Evolutionary conservation across 768 basidiomycete species (phyloP), one percentile per base, ranked within the genome.

Genomic region (Auricularia cornea): DNA sequence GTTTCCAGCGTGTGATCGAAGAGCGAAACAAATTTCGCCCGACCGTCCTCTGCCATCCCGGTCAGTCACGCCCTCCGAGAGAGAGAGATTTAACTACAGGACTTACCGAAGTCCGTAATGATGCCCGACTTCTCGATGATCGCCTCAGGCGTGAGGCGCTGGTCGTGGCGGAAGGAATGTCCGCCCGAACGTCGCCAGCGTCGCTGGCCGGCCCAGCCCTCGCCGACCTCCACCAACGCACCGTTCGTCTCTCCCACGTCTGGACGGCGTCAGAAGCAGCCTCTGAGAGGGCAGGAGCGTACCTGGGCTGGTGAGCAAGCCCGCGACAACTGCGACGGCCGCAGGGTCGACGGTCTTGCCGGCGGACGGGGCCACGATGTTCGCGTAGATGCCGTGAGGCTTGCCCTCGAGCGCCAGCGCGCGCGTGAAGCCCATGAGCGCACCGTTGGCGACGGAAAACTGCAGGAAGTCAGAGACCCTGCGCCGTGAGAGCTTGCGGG

Each of bases 381-480:
- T 99, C 67, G 85, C 90, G 59, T 93, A 70, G 70, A 99, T 98
- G 72, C 87, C 86, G 74, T 96, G 94, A 72, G 92, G 92, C 71
- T 82, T 80, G 59, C 96, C 96, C 74, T 99, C 96, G 62, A 94
- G 85, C 2, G 88, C 94, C 26, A 98, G 83, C 0, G 93, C 88
- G 59, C 86, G 84, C n/a, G 94, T 95, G 16, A 99, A 74, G 61
- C 92, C 93, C 66, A 92, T 88, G 68, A 98, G 90, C 23, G 84
- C 94, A 63, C 93, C 89, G 74, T 98, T 98, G 6, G 94, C 96
- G 3, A 95, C 87, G 16, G 92, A 88, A 74, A 97, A 98, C 86
- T 89, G 62, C 10, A 32, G 56, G 59, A 3, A 31, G 59, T 54
- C 16, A 26, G 35, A n/a, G n/a, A n/a, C n/a, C n/a, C n/a, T n/a